Evolutionary conservation across 2,329 filamentous ascomycete species (phyloP), one percentile per base, ranked within the genome.

Genomic region (Penicillium sp.): DNA sequence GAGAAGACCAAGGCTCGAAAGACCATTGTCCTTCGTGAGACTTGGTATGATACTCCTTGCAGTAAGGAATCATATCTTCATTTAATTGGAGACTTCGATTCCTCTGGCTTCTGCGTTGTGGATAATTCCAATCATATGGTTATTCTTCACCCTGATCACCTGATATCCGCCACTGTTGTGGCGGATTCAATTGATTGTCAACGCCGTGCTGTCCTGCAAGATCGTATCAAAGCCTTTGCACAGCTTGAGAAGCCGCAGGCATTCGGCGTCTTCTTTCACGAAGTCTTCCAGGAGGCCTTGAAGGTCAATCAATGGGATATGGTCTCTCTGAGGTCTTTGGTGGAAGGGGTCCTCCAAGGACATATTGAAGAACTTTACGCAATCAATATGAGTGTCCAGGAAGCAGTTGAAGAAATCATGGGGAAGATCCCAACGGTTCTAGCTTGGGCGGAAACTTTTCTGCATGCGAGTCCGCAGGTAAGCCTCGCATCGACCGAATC

Each of bases 161-260:
- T 99, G 29, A 89, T 99, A 49, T 97, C 94, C 2, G 89, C 94
- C 2, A 97, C 94, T 0, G 91, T 95, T 5, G 89, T 99, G 39
- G 92, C 92, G n/a, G 94, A 99, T 73, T 96, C 94, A 0, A 96
- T 97, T 70, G 88, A 87, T 21, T 99, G 94, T 69, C 87, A 90
- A 70, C 88, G 94, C 16, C 88, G 93, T 60, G 92, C 94, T 26
- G 93, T 97, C 1, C 83, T 99, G 23, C 92, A 97, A 72, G 93
- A 99, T 71, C 88, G 94, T 28, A 88, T 99, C 65, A 97, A 97
- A 73, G 91, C 91, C 8, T 93, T 92, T 0, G 89, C 87, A 65
- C 89, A 91, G 61, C 83, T 90, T 2, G 90, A 87, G 40, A 84
- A 89, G 29, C 86, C 92, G 1, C 86, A 96, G 64, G 86, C 97